These are phyloP conservation scores for Quercus phellos DNA, from an alignment of 331 rosid species.

Conservation along the genomic window DNA sequence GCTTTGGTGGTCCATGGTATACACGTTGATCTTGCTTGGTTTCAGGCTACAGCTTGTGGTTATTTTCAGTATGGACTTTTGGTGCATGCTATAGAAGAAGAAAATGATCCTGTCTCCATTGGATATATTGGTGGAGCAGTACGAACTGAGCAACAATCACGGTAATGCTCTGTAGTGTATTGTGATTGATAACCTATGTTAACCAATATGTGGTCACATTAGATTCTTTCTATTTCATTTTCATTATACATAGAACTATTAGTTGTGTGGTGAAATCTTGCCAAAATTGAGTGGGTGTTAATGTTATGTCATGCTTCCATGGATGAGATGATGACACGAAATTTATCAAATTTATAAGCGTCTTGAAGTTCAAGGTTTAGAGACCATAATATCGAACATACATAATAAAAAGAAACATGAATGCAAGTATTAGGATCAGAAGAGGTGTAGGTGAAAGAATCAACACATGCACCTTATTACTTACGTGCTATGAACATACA, in stretches of 20 bases:
- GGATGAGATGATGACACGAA: neutral
- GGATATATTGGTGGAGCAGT: slow-evolving; percentile 42
- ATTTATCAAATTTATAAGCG: neutral
- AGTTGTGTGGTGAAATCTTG: neutral
- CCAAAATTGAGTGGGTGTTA: neutral
- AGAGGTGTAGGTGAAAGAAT: too few species aligned
- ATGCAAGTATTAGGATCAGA: neutral
- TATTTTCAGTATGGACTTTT: slow-evolving; percentile 91
- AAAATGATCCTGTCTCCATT: slow-evolving; percentile 24
- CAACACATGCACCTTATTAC: neutral
- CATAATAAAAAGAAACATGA: neutral
- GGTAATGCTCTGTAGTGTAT: slow-evolving; percentile 46
- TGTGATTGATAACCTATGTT: neutral
- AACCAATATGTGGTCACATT: slow-evolving; percentile 2
- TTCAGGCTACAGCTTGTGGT: slow-evolving; percentile 84
- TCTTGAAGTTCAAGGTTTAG: neutral
- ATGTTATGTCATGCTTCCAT: neutral
- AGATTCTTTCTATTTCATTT: neutral
- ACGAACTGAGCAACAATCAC: slow-evolving; percentile 44
- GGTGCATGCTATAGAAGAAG: slow-evolving; percentile 57
- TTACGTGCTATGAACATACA: neutral
- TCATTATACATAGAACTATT: neutral
- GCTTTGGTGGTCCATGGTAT: slow-evolving; percentile 66
- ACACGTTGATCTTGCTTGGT: slow-evolving; percentile 80
- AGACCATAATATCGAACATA: neutral